Percentiles rank a stretch among this genome's conserved stretches.
Evolutionary conservation across 805 yeast genomes (phyloP).

Genomic region (Kluyveromyces siamensis): DNA sequence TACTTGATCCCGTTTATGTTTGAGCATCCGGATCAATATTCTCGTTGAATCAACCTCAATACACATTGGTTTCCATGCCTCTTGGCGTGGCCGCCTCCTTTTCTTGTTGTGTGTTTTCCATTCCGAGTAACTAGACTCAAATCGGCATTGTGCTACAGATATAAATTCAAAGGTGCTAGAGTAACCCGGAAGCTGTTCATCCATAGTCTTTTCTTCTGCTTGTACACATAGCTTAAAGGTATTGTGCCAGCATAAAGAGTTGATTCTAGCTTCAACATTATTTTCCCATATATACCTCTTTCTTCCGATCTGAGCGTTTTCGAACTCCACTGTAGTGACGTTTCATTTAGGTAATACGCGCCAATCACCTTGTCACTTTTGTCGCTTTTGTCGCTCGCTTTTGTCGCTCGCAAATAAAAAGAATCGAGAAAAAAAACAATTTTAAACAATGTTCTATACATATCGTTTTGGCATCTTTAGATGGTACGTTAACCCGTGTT

Average conservation of each 20-base stretch:
- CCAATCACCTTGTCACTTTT: not conserved
- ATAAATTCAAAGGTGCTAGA: not conserved
- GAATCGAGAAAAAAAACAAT: too few species aligned
- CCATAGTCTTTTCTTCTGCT: not conserved
- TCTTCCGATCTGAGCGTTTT: not conserved
- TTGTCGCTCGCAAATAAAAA: not conserved
- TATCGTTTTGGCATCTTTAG: too few species aligned
- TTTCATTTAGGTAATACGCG: not conserved
- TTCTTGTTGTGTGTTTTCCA: not conserved
- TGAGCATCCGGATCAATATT: not conserved
- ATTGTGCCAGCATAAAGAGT: too few species aligned
- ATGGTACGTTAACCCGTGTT: too few species aligned
- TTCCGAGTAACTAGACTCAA: not conserved
- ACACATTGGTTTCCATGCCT: not conserved
- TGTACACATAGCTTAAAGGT: too few species aligned
- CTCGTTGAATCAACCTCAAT: not conserved
- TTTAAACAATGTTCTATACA: too few species aligned
- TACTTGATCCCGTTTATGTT: not conserved
- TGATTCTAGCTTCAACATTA: not conserved
- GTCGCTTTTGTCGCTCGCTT: conserved; percentile 5
- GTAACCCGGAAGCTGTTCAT: not conserved
- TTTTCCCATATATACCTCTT: not conserved
- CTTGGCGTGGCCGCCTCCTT: not conserved
- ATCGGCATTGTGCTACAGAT: not conserved
- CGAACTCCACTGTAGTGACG: not conserved